A percentile compares a stretch with the other conserved stretches of the same genome.
Conservation (phyloP, 2,329 filamentous ascomycete species). For the Elsinoe fawcettii region DNA sequence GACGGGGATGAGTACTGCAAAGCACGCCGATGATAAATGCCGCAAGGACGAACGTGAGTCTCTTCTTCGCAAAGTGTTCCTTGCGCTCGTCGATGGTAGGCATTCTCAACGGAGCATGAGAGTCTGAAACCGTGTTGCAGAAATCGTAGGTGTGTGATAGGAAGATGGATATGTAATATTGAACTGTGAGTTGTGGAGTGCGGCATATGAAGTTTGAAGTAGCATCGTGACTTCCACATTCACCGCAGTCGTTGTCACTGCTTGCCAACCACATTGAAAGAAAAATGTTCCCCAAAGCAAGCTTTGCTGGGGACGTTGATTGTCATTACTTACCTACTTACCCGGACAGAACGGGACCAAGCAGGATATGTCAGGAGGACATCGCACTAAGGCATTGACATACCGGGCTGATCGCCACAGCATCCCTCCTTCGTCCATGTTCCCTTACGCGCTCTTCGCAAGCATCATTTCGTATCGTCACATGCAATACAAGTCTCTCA, state of each 20-base stretch:
- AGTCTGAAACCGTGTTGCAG: not conserved
- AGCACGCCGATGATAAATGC: constrained; percentile 10
- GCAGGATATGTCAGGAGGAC: not conserved
- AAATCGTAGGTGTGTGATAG: not conserved
- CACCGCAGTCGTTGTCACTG: not conserved
- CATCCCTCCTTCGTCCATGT: not conserved
- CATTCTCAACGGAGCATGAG: constrained; percentile 7
- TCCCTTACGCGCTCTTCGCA: not conserved
- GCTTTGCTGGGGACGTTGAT: not conserved
- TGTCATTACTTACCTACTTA: not conserved
- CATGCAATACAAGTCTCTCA: not conserved
- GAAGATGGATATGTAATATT: not conserved
- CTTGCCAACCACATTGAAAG: not conserved
- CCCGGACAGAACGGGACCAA: not conserved
- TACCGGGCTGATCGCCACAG: not conserved
- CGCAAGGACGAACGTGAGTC: constrained; percentile 8
- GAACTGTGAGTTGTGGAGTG: not conserved
- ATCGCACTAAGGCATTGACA: not conserved
- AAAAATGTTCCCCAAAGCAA: not conserved
- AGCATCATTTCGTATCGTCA: not conserved
- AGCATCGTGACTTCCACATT: not conserved
- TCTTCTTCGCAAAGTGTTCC: constrained; percentile 11
- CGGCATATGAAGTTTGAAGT: not conserved
- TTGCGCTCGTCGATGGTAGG: constrained; percentile 5
- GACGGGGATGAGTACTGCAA: constrained; percentile 11